Evolutionary conservation across 73 alveolate species (phyloP).

Genomic region (Paramecium bursaria): DNA sequence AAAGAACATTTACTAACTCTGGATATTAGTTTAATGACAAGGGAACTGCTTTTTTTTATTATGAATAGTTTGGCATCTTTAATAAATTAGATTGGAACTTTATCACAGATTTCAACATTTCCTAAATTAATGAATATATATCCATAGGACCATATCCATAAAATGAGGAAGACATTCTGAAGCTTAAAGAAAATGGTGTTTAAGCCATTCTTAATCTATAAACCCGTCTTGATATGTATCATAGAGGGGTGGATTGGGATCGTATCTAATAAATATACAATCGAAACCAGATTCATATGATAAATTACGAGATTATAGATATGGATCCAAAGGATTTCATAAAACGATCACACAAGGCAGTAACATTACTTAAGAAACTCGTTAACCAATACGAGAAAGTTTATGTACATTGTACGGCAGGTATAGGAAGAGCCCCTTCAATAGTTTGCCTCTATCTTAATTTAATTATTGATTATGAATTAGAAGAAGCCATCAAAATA

Average conservation of each 20-base stretch:
- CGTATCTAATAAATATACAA: conserved; percentile 53
- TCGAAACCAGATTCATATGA: conserved; percentile 67
- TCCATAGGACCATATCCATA: conserved; percentile 79
- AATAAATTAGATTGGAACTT: conserved; percentile 73
- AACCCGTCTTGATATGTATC: conserved; percentile 70
- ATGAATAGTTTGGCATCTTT: conserved; percentile 30
- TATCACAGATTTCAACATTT: conserved; percentile 68
- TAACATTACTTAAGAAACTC: conserved; percentile 65
- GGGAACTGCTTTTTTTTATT: conserved; percentile 36
- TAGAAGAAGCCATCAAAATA: conserved; percentile 72
- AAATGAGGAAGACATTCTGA: conserved; percentile 69
- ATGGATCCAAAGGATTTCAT: conserved; percentile 69
- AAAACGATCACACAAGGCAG: conserved; percentile 70
- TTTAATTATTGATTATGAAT: conserved; percentile 68
- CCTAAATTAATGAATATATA: conserved; percentile 74
- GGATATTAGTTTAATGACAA: conserved; percentile 37
- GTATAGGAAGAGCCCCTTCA: conserved; percentile 81
- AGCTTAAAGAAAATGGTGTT: conserved; percentile 59
- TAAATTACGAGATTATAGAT: conserved; percentile 76
- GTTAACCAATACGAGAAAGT: conserved; percentile 69
- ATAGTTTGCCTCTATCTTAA: conserved; percentile 73
- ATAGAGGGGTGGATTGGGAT: conserved; percentile 71
- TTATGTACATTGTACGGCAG: conserved; percentile 82
- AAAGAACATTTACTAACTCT: neutral
- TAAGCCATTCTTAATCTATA: conserved; percentile 72